Evolutionary conservation across 306 rosid genomes (phyloP).

Genomic region (Cicer yamashitae): DNA sequence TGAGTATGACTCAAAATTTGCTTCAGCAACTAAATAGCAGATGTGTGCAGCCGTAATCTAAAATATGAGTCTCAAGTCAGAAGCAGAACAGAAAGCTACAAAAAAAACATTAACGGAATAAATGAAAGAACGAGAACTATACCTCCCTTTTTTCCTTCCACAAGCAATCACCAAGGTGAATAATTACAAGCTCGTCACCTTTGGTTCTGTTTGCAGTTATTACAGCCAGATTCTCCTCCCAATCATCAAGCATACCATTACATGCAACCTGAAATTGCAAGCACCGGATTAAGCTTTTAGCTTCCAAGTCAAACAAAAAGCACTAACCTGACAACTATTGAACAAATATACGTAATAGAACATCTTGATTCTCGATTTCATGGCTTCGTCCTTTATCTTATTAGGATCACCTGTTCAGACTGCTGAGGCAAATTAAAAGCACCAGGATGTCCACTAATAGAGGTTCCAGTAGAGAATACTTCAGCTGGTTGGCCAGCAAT

Average conservation of each 20-base stretch:
- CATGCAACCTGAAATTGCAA: slow-evolving; percentile 60
- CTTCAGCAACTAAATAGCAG: slow-evolving; percentile 94
- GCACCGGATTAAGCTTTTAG: slow-evolving; percentile 26
- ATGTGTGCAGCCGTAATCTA: slow-evolving; percentile 95
- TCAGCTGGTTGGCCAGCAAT: slow-evolving; percentile 97
- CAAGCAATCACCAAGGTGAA: slow-evolving; percentile 90
- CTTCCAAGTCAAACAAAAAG: slow-evolving; percentile 36
- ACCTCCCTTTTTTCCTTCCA: slow-evolving; percentile 97
- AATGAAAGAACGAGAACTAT: slow-evolving; percentile 28
- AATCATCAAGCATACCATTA: slow-evolving; percentile 81
- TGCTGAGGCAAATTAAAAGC: slow-evolving; percentile 54
- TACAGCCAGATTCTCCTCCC: slow-evolving; percentile 94
- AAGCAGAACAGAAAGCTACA: slow-evolving; percentile 25
- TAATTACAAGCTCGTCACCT: slow-evolving; percentile 86
- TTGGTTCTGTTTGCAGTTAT: slow-evolving; percentile 93
- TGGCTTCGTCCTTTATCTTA: slow-evolving; percentile 37
- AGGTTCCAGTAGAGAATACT: slow-evolving; percentile 62
- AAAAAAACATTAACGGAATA: not conserved
- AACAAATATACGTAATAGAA: slow-evolving; percentile 21
- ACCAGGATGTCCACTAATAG: slow-evolving; percentile 49
- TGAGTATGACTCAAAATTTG: slow-evolving; percentile 81
- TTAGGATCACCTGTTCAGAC: slow-evolving; percentile 69
- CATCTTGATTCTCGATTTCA: slow-evolving; percentile 29
- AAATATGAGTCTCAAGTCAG: slow-evolving; percentile 47
- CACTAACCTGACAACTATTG: slow-evolving; percentile 23